Evolutionary conservation across 805 yeast species (phyloP).

Genomic region (Danielia oregonensis): DNA sequence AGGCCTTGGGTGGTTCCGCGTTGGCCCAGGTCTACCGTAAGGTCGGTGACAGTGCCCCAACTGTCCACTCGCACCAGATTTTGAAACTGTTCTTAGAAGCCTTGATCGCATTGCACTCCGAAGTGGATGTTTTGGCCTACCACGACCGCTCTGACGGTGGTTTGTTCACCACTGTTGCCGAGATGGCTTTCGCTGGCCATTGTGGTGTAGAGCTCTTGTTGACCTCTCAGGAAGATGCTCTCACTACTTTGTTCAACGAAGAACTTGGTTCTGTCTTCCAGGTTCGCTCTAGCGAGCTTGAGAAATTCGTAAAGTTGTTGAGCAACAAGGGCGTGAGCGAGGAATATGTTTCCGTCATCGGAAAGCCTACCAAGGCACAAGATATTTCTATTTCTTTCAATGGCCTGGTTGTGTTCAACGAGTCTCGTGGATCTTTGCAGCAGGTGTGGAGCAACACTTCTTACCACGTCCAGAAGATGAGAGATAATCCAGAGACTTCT

Average conservation of each 20-base stretch:
- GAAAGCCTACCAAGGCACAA: constrained; percentile 59
- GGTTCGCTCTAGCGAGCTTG: constrained; percentile 50
- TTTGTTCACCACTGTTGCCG: constrained; percentile 73
- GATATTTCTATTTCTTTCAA: constrained; percentile 45
- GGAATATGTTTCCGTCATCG: constrained; percentile 58
- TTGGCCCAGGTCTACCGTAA: constrained; percentile 89
- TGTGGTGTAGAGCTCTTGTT: constrained; percentile 66
- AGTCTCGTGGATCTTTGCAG: constrained; percentile 69
- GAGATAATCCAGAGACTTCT: constrained; percentile 92
- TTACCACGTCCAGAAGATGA: constrained; percentile 79
- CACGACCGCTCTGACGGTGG: constrained; percentile 99
- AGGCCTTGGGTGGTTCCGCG: constrained; percentile 88
- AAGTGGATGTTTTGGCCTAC: constrained; percentile 70
- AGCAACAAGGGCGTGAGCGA: constrained; percentile 54
- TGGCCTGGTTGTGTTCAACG: constrained; percentile 43
- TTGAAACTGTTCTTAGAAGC: constrained; percentile 71
- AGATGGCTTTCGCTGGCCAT: constrained; percentile 97
- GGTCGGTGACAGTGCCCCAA: constrained; percentile 80
- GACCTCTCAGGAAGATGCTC: constrained; percentile 37
- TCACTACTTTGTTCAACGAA: constrained; percentile 75
- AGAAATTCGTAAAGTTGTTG: constrained; percentile 53
- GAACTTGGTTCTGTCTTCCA: constrained; percentile 98
- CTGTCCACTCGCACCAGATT: constrained; percentile 63
- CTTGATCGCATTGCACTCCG: constrained; percentile 66
- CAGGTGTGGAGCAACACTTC: constrained; percentile 86